These are phyloP conservation scores for Arachis monticola DNA, from an alignment of 331 rosid genomes.

Conservation along the genomic window DNA sequence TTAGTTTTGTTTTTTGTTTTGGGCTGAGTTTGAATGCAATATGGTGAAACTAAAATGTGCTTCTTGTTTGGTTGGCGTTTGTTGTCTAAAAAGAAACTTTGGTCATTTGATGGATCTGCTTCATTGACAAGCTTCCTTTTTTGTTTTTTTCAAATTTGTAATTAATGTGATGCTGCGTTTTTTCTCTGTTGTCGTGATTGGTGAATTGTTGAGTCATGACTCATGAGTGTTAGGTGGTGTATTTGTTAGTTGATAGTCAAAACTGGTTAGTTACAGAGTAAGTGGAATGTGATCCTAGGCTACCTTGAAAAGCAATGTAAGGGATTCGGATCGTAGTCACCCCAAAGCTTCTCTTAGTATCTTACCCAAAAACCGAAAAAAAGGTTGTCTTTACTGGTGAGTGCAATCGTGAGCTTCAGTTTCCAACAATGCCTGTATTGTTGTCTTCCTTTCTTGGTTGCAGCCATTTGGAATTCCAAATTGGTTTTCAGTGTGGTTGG, in stretches of 20 bases:
- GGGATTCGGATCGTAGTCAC: background rate
- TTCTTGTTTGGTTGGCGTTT: slow-evolving; percentile 22
- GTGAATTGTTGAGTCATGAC: slow-evolving; percentile 11
- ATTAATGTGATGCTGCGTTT: background rate
- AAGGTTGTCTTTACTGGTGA: background rate
- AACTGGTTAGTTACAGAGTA: background rate
- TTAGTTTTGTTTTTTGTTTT: background rate
- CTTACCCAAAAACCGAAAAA: background rate
- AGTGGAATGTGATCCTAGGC: background rate
- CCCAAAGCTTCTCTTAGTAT: background rate
- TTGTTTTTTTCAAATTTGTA: background rate
- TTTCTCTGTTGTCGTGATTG: slow-evolving; percentile 17
- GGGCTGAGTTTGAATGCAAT: background rate
- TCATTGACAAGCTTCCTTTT: slow-evolving; percentile 5
- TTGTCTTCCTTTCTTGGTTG: background rate
- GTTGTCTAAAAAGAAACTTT: slow-evolving; percentile 25
- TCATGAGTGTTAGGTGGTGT: background rate
- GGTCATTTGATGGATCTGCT: slow-evolving; percentile 38
- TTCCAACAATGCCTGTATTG: background rate
- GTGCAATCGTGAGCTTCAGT: slow-evolving; percentile 8
- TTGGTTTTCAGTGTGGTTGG: slow-evolving; percentile 22
- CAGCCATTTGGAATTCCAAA: slow-evolving; percentile 10
- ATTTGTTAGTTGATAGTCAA: too few species aligned
- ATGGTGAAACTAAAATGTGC: slow-evolving; percentile 6
- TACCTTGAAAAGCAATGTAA: background rate